Evolutionary conservation across 2,329 filamentous ascomycete genomes (phyloP).

Genomic region (Botrytis squamosa): DNA sequence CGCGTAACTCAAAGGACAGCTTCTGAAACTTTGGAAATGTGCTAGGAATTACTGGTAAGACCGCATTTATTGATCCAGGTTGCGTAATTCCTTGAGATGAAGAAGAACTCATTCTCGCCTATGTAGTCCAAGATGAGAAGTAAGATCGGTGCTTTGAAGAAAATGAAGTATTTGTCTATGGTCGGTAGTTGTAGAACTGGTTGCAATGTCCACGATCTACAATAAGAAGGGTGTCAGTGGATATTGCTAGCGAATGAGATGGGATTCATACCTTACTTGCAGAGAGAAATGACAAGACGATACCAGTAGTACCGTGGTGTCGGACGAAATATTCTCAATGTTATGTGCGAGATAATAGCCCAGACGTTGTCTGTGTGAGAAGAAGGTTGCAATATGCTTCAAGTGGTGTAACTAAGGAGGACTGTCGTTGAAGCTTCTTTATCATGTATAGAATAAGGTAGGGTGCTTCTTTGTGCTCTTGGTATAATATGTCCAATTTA

Average conservation of each 20-base stretch:
- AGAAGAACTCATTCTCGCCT: background rate
- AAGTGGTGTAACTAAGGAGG: background rate
- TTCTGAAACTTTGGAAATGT: background rate
- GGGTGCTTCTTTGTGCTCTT: background rate
- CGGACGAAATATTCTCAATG: background rate
- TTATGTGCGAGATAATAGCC: background rate
- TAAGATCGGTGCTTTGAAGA: background rate
- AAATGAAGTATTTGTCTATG: background rate
- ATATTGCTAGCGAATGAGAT: background rate
- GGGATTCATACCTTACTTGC: background rate
- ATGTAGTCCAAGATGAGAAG: background rate
- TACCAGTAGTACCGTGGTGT: background rate
- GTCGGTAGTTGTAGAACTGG: background rate
- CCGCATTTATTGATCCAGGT: too few relatives aligned
- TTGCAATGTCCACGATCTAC: background rate
- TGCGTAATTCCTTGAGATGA: background rate
- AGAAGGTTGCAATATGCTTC: background rate
- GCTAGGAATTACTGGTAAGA: background rate
- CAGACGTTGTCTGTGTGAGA: background rate
- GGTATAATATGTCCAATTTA: background rate
- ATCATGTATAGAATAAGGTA: background rate
- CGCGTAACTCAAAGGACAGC: background rate
- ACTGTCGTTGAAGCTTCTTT: background rate
- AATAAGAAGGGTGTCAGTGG: background rate
- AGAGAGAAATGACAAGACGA: background rate